phyloP scores from a whole-genome alignment of 2,329 filamentous ascomycete species.

The Aspergillus brasiliensis region DNA sequence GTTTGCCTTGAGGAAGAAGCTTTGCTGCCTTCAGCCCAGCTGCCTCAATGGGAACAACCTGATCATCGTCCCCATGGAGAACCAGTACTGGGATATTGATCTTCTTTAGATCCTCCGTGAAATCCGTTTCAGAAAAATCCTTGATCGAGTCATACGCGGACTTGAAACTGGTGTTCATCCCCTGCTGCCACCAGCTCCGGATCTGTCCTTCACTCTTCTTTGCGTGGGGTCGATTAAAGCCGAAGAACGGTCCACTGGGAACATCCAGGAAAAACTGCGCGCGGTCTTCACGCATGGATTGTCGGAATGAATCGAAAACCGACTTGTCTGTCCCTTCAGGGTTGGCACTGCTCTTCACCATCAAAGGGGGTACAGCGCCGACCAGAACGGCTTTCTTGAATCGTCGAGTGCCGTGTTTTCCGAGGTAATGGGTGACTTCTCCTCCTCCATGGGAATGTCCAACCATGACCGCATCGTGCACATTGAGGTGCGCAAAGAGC shows the following conservation, averaged over 20 bases:
- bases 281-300: no score
- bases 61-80: slow-evolving; percentile 47
- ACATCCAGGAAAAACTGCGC: no score
- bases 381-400: slow-evolving; percentile 18
- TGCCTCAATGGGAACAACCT: slow-evolving; percentile 42
- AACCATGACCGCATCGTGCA: slow-evolving; percentile 39
- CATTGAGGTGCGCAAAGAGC: slow-evolving; percentile 39
- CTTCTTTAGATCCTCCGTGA: slow-evolving; percentile 35
- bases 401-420: slow-evolving; percentile 39
- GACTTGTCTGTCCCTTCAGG: no score
- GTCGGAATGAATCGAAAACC: no score
- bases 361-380: no score
- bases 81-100: slow-evolving; percentile 39
- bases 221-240: slow-evolving; percentile 34
- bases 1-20: slow-evolving; percentile 38
- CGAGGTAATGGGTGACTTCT: slow-evolving; percentile 42
- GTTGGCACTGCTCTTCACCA: no score
- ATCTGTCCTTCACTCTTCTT: slow-evolving; percentile 41
- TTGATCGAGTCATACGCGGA: slow-evolving; percentile 44
- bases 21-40: slow-evolving; percentile 35
- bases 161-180: slow-evolving; percentile 44
- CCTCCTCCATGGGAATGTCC: slow-evolving; percentile 48
- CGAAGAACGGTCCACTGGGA: no score
- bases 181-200: slow-evolving; percentile 44
- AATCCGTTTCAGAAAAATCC: slow-evolving; percentile 47